phyloP scores from a whole-genome alignment of 345 rosid species.

The Cardiospermum halicacabum region DNA sequence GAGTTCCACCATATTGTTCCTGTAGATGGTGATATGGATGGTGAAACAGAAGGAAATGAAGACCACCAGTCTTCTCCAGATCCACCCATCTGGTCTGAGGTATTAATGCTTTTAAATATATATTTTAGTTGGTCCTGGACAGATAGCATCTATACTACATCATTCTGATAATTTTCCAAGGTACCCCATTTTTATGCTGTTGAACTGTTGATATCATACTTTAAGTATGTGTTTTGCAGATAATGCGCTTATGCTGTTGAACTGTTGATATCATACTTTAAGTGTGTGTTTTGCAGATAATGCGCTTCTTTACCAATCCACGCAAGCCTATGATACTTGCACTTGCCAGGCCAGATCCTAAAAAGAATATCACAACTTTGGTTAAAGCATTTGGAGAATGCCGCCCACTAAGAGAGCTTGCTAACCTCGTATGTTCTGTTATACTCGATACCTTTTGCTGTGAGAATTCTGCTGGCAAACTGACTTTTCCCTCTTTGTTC shows the following conservation, averaged over 20 bases:
- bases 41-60: conserved; percentile 81
- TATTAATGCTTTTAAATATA: conserved; percentile 20
- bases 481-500: conserved; percentile 3
- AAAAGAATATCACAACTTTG: conserved; percentile 93
- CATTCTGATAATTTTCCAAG: background rate
- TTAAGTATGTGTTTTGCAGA: conserved; percentile 49
- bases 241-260: conserved; percentile 57
- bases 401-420: conserved; percentile 92
- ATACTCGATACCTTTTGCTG: conserved; percentile 9
- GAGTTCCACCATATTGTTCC: conserved; percentile 96
- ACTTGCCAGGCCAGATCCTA: conserved; percentile 99
- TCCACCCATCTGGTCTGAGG: conserved; percentile 96
- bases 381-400: conserved; percentile 99
- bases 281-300: conserved; percentile 63
- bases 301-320: conserved; percentile 93
- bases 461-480: conserved; percentile 8
- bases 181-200: background rate
- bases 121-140: conserved; percentile 1
- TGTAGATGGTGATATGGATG: conserved; percentile 85
- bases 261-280: conserved; percentile 8
- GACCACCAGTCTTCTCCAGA: conserved; percentile 81
- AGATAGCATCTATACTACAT: background rate
- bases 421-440: conserved; percentile 70
- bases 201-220: conserved; percentile 9
- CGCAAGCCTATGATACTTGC: conserved; percentile 98